A percentile compares a stretch with the other conserved stretches of the same genome.
phyloP scores from a whole-genome alignment of 1,284 basidiomycete species.

The Caloboletus inedulis region DNA sequence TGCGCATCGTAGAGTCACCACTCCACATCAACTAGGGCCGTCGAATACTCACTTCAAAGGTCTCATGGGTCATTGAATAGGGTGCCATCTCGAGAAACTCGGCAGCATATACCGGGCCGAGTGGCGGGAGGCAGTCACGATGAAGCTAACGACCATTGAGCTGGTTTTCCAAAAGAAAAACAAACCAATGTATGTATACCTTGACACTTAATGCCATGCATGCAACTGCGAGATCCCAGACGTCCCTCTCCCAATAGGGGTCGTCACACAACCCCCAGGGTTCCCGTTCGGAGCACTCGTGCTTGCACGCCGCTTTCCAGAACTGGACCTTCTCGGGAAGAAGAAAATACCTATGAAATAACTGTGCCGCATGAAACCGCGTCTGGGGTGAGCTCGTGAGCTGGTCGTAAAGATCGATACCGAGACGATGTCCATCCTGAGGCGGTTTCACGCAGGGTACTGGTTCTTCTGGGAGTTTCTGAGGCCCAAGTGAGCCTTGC shows the following conservation, averaged over 20 bases:
- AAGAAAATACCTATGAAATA: conserved; percentile 53
- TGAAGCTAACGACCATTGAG: conserved; percentile 43
- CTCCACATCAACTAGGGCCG: not conserved
- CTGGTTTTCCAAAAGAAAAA: not conserved
- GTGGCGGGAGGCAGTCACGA: conserved; percentile 57
- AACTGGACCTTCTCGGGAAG: conserved; percentile 12
- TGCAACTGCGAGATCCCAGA: conserved; percentile 55
- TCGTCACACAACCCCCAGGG: not conserved
- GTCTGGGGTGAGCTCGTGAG: conserved; percentile 51
- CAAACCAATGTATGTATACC: conserved; percentile 29
- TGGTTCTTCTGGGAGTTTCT: conserved; percentile 24
- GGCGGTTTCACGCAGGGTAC: conserved; percentile 1
- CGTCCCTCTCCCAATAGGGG: conserved; percentile 18
- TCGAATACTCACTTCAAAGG: conserved; percentile 46
- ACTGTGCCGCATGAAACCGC: conserved; percentile 56
- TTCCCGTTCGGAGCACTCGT: not conserved
- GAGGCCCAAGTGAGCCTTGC: not conserved
- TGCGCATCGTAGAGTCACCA: conserved; percentile 24
- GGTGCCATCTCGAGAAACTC: conserved; percentile 51
- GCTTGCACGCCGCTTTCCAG: conserved; percentile 11
- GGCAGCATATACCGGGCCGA: conserved; percentile 47
- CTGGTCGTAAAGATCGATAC: conserved; percentile 49
- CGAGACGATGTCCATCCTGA: not conserved
- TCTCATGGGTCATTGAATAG: conserved; percentile 41
- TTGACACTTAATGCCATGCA: conserved; percentile 59